Percentiles rank a stretch among this genome's conserved stretches.
phyloP scores from a whole-genome alignment of 768 basidiomycete species.

The Scleroderma bovista region DNA sequence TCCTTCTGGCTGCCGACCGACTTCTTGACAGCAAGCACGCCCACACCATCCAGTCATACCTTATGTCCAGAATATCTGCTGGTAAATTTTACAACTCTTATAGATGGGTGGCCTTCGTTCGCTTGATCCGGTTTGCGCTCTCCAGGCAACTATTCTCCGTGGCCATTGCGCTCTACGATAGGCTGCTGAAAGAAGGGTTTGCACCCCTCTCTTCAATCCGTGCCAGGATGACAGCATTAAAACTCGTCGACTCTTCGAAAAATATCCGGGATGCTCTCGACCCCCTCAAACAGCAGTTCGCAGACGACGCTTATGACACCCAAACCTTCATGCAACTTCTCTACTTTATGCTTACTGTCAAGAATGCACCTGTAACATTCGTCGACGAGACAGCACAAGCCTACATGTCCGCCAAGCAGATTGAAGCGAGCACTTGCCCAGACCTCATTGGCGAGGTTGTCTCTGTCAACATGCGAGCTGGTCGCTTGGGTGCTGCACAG shows the following conservation, averaged over 20 bases:
- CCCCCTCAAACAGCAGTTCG: slow-evolving; percentile 11
- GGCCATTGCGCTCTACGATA: slow-evolving; percentile 37
- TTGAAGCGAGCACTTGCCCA: slow-evolving; percentile 24
- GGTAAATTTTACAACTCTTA: slow-evolving; percentile 25
- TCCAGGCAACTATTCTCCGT: slow-evolving; percentile 30
- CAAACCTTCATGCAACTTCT: slow-evolving; percentile 24
- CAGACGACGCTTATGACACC: slow-evolving; percentile 12
- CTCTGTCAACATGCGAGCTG: slow-evolving; percentile 30
- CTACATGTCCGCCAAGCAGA: slow-evolving; percentile 14
- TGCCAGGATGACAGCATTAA: slow-evolving; percentile 36
- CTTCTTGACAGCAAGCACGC: slow-evolving; percentile 17
- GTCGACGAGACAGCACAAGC: slow-evolving; percentile 18
- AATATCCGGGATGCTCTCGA: background rate
- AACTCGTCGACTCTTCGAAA: slow-evolving; percentile 12
- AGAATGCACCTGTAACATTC: slow-evolving; percentile 8
- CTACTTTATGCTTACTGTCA: slow-evolving; percentile 13
- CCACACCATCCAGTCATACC: slow-evolving; percentile 14
- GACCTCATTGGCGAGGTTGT: slow-evolving; percentile 34
- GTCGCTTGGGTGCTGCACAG: slow-evolving; percentile 26
- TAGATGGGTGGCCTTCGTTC: slow-evolving; percentile 30
- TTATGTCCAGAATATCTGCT: slow-evolving; percentile 19
- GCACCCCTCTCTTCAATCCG: slow-evolving; percentile 33
- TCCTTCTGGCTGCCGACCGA: slow-evolving; percentile 23
- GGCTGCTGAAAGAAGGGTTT: slow-evolving; percentile 38
- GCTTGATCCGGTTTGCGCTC: slow-evolving; percentile 37